Percentiles rank a stretch among this genome's conserved stretches.
Conservation (phyloP, 192 early-diverging fungal genomes). For the Umbelopsis sp. region DNA sequence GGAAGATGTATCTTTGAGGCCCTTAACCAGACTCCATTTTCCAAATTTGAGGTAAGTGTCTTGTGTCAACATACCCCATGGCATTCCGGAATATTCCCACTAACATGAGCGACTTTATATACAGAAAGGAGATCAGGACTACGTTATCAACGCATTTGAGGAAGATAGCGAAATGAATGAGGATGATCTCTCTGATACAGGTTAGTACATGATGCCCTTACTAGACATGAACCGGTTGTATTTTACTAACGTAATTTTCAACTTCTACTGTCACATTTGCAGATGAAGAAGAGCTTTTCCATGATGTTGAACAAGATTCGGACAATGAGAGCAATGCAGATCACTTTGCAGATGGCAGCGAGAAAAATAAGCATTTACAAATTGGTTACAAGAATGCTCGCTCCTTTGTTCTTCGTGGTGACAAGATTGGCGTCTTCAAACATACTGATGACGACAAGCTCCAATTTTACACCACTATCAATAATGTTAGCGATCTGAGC, state of each 20-base stretch:
- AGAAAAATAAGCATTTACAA: conserved; percentile 76
- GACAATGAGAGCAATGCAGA: conserved; percentile 44
- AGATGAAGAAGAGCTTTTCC: conserved; percentile 49
- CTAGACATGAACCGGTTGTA: background rate
- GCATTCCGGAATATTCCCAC: background rate
- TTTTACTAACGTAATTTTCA: background rate
- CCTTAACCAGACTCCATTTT: conserved; percentile 62
- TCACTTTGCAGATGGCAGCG: conserved; percentile 31
- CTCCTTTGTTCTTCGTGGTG: conserved; percentile 90
- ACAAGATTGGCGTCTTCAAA: conserved; percentile 87
- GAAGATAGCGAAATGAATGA: conserved; percentile 73
- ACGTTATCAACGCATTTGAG: conserved; percentile 72
- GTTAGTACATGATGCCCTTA: background rate
- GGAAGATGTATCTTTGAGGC: conserved; percentile 79
- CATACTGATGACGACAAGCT: conserved; percentile 75
- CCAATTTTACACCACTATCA: conserved; percentile 81
- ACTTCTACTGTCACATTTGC: no score
- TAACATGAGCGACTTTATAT: background rate
- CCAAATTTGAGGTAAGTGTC: conserved; percentile 54
- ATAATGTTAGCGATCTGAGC: conserved; percentile 60
- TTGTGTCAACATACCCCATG: background rate
- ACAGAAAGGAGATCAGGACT: conserved; percentile 68
- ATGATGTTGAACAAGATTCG: conserved; percentile 42
- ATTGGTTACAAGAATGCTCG: conserved; percentile 86
- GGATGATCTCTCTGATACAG: conserved; percentile 23